Evolutionary conservation across 129 eudicot genomes (phyloP), one percentile per base, ranked within the genome.

Genomic region (Rutidosis leptorrhynchoides): DNA sequence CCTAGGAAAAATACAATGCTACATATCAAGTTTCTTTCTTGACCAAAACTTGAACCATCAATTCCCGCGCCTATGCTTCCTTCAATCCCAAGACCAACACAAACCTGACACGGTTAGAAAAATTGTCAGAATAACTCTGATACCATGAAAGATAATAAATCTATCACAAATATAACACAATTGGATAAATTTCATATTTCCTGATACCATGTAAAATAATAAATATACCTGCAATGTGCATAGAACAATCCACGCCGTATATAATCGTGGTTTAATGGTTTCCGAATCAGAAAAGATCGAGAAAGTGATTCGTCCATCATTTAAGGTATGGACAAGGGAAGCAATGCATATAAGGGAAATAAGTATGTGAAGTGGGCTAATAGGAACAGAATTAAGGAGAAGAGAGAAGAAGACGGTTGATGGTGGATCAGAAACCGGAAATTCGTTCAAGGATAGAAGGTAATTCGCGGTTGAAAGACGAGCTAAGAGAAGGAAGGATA

Each of bases 31-130:
- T 77, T 80, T 15, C 71, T 73, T 15, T 80, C 86, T 1, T 79
- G 60, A n/a, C 90, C 88, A 30, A 84, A 84, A 1, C 78, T 79
- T 2, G 83, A 70, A 10, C 92, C 95, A 3, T 84, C 90, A 11
- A 89, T 58, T 2, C 93, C 88, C 0, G 85, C 85, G 15, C 81
- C 87, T 46, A 89, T 89, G 69, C 95, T 89, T 27, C 90, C 99
- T 65, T 94, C 96, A 15, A 94, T 75, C 37, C 99, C 96, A 14
- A 94, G 53, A 11, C 95, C 90, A 1, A 88, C 95, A 45, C 87
- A 83, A 27, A 87, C 77, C 48, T 65, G 43, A n/a, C 1, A 37
- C 65, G 45, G 30, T 29, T 21, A 0, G 5, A 65, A 65, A 19
- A 48, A 0, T 1, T 10, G 29, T n/a, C 9, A 32, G 45, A 9